Evolutionary conservation across 2,329 filamentous ascomycete species (phyloP), one percentile per base, ranked within the genome.

Genomic region (Dactylellina drechsleri): DNA sequence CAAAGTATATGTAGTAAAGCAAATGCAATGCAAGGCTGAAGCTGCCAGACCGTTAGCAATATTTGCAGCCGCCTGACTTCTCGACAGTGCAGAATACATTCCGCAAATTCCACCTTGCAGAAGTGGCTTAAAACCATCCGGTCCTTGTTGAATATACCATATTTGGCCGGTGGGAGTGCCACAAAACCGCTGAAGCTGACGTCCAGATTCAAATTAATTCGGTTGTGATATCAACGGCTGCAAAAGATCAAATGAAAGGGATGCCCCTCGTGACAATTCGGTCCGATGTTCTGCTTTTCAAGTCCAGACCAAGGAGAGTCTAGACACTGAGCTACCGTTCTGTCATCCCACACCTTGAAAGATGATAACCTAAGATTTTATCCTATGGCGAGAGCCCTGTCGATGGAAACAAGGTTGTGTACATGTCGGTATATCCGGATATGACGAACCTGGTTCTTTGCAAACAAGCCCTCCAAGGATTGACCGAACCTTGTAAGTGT

Each of bases 191-290:
- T 57, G 57, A 47, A 52, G 57, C 61, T 61, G 54, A 10, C 31
- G 6, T 36, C 10, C 6, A 36, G 10, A 36, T 28, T 70, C 62
- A 26, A n/a, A 54, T 18, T n/a, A 43, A 62, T 70, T 70, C 62
- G 62, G 56, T 23, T 62, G 57, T 67, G 50, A 62, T 62, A 67
- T 64, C 70, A 57, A 66, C 62, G 61, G 70, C 61, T 67, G 70
- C 54, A 58, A 53, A 36, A 62, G 41, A 58, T 67, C 56, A 66
- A 66, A 74, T 66, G 70, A 62, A 59, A 73, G 61, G 54, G 56
- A 20, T 61, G 60, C 23, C 43, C 70, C 70, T 74, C 62, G 70
- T 74, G 70, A 74, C 70, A 62, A 26, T 41, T 28, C 26, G 26
- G 26, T 60, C 40, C 43, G 52, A 40, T 36, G 40, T 16, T 4